Base-by-base conservation (phyloP, 1,284 basidiomycete species). In the Volvariella volvacea region DNA sequence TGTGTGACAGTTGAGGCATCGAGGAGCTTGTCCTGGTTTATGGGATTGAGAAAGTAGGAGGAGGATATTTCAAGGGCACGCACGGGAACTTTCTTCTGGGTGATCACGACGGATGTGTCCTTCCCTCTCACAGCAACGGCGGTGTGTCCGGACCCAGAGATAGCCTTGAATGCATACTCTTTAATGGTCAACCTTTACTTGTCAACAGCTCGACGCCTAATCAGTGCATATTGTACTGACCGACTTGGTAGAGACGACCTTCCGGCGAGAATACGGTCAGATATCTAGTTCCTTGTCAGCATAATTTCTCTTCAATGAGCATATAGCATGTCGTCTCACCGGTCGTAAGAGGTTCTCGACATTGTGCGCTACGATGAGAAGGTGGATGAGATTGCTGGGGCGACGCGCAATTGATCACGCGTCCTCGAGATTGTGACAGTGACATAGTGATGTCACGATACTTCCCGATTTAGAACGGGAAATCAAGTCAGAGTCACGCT, bases 131-230 rank as follows among this genome's bases (percentile, higher is more conserved):
- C 86, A 12, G 94, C 81, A 43, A 99, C 79, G 4, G 94, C 83
- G 2, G 96, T 99, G 57, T 98, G 91, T 1, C 93, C 95, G 2
- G 93, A 94, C 43, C 92, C 89, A 50, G 91, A 91, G 66, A 99
- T 98, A 40, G 96, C 96, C 67, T 99, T 99, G 84, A 99, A 99
- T 16, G 96, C 96, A 76, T 99, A 99, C 70, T 97, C 93, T 96
- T 28, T 28, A 28, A 28, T 12, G 6, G 25, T 28, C 25, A 28
- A 6, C 25, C 25, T 28, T 28, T 28, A 28, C 25, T 12, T 28
- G 48, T 6, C 41, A 20, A 40, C 37, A 25, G 37, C 43, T 45
- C 39, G 32, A n/a, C 25, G 9, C 19, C 15, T 31, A 22, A 19
- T 43, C 22, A 34, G 43, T 41, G 12, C 22, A 39, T 33, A 42